A percentile compares a stretch with the other conserved stretches of the same genome.
These are phyloP conservation scores for Mycena vulgaris DNA, from an alignment of 768 basidiomycete species.

Conservation along the genomic window DNA sequence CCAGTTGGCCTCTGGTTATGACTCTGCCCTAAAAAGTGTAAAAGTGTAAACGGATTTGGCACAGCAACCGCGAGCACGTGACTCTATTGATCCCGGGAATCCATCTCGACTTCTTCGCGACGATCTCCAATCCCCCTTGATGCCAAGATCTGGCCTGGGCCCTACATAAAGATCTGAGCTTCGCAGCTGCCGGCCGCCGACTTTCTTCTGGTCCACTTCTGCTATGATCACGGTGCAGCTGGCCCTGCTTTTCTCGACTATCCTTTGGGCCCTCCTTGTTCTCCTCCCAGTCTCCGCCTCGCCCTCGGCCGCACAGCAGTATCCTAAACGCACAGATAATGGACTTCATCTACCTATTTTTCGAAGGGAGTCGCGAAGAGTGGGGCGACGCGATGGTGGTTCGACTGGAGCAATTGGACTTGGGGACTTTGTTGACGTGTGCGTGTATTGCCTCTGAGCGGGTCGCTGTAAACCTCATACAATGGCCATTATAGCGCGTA, in stretches of 20 bases:
- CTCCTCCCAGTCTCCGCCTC: conserved; percentile 25
- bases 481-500: conserved; percentile 64
- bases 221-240: conserved; percentile 40
- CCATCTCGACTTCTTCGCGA: too few species aligned
- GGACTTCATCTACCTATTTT: conserved; percentile 59
- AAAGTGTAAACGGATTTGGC: too few species aligned
- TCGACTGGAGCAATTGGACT: conserved; percentile 64
- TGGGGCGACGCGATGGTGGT: conserved; percentile 45
- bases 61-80: too few species aligned
- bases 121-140: not conserved
- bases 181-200: conserved; percentile 1
- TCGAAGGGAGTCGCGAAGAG: conserved; percentile 34
- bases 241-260: conserved; percentile 36
- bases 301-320: conserved; percentile 20
- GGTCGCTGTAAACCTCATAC: not conserved
- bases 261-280: conserved; percentile 29
- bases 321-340: conserved; percentile 44
- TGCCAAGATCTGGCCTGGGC: conserved; percentile 15
- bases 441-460: conserved; percentile 41
- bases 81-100: too few species aligned
- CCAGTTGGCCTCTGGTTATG: too few species aligned
- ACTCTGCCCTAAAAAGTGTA: too few species aligned
- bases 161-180: not conserved
- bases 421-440: conserved; percentile 78
- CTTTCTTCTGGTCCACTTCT: conserved; percentile 27